A percentile compares a stretch with the other conserved stretches of the same genome.
These are phyloP conservation scores for Saturnispora sekii DNA, from an alignment of 805 yeast species.

Conservation along the genomic window DNA sequence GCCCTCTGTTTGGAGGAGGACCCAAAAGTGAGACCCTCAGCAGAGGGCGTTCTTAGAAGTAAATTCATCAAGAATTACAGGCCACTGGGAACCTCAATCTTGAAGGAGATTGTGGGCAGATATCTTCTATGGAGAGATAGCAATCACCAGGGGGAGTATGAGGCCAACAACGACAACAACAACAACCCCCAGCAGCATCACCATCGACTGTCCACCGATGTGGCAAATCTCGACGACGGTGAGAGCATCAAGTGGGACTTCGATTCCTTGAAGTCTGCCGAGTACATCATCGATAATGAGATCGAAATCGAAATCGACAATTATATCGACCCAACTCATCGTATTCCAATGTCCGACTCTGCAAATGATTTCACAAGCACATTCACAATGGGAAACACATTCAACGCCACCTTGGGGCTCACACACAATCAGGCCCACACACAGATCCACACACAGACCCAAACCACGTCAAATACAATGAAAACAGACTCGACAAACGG, in stretches of 20 bases:
- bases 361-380: constrained; percentile 12
- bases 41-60: constrained; percentile 72
- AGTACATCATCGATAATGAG: constrained; percentile 64
- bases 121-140: constrained; percentile 71
- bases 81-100: constrained; percentile 44
- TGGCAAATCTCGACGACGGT: constrained; percentile 19
- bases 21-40: constrained; percentile 78
- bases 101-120: constrained; percentile 68
- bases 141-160: constrained; percentile 43
- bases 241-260: constrained; percentile 73
- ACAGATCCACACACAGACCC: constrained; percentile 15
- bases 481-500: constrained; percentile 1
- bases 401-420: constrained; percentile 13
- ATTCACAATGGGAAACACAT: constrained; percentile 14
- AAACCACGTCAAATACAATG: background rate
- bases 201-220: constrained; percentile 20
- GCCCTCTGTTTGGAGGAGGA: constrained; percentile 91
- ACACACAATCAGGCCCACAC: constrained; percentile 10
- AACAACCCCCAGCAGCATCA: no score
- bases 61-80: constrained; percentile 61
- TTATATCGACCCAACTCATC: background rate
- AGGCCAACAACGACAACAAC: constrained; percentile 11
- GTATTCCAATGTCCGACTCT: constrained; percentile 6
- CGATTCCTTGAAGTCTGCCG: constrained; percentile 67
- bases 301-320: constrained; percentile 27